Conservation (phyloP, 495 filamentous ascomycete species). For the Penicillium cosmopolitanum region DNA sequence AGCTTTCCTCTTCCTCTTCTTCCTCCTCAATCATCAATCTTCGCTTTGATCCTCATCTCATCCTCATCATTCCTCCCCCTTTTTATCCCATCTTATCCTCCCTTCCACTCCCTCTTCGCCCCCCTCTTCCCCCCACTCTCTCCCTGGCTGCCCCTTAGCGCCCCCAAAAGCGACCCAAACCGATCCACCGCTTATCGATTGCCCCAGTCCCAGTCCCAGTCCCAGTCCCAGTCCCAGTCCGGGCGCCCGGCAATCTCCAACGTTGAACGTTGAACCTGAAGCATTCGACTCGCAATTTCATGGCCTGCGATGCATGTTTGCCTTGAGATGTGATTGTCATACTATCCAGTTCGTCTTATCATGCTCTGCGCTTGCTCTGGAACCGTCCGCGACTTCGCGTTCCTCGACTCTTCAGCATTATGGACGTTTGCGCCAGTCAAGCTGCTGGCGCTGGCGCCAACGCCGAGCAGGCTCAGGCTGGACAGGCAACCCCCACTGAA, state of each 20-base stretch:
- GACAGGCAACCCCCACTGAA: not conserved
- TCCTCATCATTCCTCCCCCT: not conserved
- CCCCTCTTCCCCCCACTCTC: conserved; percentile 12
- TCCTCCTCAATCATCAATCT: not conserved
- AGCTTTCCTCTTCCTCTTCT: conserved; percentile 9
- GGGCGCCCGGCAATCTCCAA: not conserved
- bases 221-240: conserved; percentile 6
- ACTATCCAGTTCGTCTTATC: conserved; percentile 34
- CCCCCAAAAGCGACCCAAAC: not conserved
- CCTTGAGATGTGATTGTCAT: conserved; percentile 33
- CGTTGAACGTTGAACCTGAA: not conserved
- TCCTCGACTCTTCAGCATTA: conserved; percentile 13
- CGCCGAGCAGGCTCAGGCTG: not conserved
- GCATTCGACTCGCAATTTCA: not conserved
- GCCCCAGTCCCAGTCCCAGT: conserved; percentile 7
- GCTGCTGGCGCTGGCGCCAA: not conserved
- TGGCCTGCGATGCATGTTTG: conserved; percentile 23
- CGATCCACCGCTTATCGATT: conserved; percentile 9
- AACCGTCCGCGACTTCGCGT: conserved; percentile 42
- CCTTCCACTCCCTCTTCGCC: conserved; percentile 2
- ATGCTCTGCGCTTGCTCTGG: conserved; percentile 40
- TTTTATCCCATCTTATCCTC: not conserved
- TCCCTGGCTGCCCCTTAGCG: conserved; percentile 5
- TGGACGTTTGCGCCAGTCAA: not conserved
- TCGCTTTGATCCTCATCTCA: not conserved